phyloP scores from a whole-genome alignment of 768 basidiomycete genomes.

The Suillus hirtellus region DNA sequence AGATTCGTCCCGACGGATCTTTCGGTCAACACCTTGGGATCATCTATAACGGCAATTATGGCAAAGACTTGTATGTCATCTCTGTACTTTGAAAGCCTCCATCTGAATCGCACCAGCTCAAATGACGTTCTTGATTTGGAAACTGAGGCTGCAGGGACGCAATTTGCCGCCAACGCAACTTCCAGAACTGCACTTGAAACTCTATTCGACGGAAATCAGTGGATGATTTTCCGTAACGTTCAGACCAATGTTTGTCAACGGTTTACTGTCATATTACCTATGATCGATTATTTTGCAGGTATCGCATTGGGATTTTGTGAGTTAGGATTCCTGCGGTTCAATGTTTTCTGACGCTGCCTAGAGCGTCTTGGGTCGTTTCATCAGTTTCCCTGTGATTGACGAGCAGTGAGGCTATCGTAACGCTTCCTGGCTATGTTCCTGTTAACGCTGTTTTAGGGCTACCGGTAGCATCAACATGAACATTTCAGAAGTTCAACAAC shows the following conservation, averaged over 20 bases:
- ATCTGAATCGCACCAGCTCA: conserved; percentile 37
- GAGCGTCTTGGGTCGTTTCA: conserved; percentile 67
- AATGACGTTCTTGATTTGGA: conserved; percentile 66
- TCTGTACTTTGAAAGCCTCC: neutral
- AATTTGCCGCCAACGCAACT: conserved; percentile 46
- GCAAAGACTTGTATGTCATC: conserved; percentile 44
- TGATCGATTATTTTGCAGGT: conserved; percentile 7
- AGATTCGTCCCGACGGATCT: conserved; percentile 29
- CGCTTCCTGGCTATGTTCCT: neutral
- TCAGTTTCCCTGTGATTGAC: conserved; percentile 61
- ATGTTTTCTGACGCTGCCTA: conserved; percentile 25
- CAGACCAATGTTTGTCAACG: conserved; percentile 41
- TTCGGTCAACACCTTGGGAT: conserved; percentile 56
- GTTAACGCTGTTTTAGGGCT: conserved; percentile 42
- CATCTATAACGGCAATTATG: conserved; percentile 76
- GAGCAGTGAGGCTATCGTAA: conserved; percentile 34
- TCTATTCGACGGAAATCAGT: conserved; percentile 58
- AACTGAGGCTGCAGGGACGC: conserved; percentile 58
- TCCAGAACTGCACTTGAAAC: conserved; percentile 52
- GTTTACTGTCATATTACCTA: neutral
- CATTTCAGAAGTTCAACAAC: conserved; percentile 46
- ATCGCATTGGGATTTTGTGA: conserved; percentile 72
- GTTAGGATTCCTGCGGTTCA: conserved; percentile 26
- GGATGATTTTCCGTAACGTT: conserved; percentile 71
- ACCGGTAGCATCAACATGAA: conserved; percentile 58